phyloP scores from a whole-genome alignment of 2,329 filamentous ascomycete species.

The Zalaria sp. region DNA sequence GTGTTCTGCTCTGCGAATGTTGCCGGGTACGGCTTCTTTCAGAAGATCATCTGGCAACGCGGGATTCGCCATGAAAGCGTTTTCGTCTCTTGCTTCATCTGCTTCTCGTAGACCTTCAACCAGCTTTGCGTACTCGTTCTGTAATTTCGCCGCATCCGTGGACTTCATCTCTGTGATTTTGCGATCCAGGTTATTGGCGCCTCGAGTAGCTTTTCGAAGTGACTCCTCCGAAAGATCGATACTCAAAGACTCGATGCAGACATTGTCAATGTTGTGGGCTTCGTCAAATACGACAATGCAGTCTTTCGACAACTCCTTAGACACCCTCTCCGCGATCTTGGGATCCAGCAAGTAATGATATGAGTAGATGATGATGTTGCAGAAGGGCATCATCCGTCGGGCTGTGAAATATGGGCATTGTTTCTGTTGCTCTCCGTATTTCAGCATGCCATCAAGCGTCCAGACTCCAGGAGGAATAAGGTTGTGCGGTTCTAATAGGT shows the following conservation, averaged over 20 bases:
- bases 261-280: slow-evolving; percentile 98
- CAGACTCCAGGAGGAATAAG: slow-evolving; percentile 90
- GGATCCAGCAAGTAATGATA: slow-evolving; percentile 97
- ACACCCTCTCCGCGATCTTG: slow-evolving; percentile 92
- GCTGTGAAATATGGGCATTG: slow-evolving; percentile 97
- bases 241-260: slow-evolving; percentile 93
- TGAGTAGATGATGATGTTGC: slow-evolving; percentile 98
- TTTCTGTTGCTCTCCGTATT: slow-evolving; percentile 87
- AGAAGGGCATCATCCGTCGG: slow-evolving; percentile 96
- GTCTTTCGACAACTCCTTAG: slow-evolving; percentile 90
- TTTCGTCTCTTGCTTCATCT: slow-evolving; percentile 80
- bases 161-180: slow-evolving; percentile 91
- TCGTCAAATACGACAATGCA: slow-evolving; percentile 98
- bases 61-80: slow-evolving; percentile 95
- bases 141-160: slow-evolving; percentile 87
- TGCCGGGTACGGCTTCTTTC: slow-evolving; percentile 90
- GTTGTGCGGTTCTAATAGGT: slow-evolving; percentile 87
- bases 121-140: slow-evolving; percentile 89
- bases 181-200: slow-evolving; percentile 77
- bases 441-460: slow-evolving; percentile 78
- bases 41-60: slow-evolving; percentile 85
- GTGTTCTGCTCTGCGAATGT: slow-evolving; percentile 89
- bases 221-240: slow-evolving; percentile 96
- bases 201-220: slow-evolving; percentile 74
- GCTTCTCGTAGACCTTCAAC: slow-evolving; percentile 82